phyloP scores from a whole-genome alignment of 108 stramenopile genomes.

The Cyclotella choctawhatcheeana region DNA sequence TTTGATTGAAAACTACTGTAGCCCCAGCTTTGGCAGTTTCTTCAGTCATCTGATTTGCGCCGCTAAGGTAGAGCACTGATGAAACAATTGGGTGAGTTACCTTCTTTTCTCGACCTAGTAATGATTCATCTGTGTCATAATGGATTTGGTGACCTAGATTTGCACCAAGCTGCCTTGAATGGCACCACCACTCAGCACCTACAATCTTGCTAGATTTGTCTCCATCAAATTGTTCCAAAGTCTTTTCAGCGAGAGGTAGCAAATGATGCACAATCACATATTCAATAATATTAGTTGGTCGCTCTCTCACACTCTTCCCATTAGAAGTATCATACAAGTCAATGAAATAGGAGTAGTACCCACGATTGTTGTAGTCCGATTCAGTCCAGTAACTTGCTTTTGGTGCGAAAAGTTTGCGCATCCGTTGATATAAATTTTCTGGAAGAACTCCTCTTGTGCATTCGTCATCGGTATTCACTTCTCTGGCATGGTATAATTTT shows the following conservation, averaged over 20 bases:
- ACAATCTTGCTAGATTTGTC: conserved; percentile 36
- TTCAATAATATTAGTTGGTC: conserved; percentile 66
- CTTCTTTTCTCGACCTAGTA: conserved; percentile 58
- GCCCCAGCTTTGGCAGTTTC: conserved; percentile 55
- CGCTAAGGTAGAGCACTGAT: conserved; percentile 82
- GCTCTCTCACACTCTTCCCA: conserved; percentile 7
- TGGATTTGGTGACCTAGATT: conserved; percentile 91
- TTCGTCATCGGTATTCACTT: not conserved
- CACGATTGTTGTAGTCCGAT: conserved; percentile 72
- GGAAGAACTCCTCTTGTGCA: conserved; percentile 53
- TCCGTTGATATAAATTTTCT: conserved; percentile 51
- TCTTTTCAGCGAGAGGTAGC: conserved; percentile 65
- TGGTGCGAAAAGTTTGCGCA: conserved; percentile 73
- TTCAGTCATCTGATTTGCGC: conserved; percentile 33
- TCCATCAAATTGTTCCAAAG: conserved; percentile 30
- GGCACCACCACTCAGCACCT: conserved; percentile 88
- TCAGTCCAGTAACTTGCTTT: conserved; percentile 76
- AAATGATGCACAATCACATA: conserved; percentile 74
- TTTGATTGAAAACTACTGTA: conserved; percentile 87
- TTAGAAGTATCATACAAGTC: conserved; percentile 38
- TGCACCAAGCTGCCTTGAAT: conserved; percentile 72
- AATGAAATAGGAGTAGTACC: conserved; percentile 83
- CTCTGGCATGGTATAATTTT: conserved; percentile 12
- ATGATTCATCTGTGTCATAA: conserved; percentile 89
- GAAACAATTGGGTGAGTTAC: conserved; percentile 85